Conservation (phyloP, 1,284 basidiomycete genomes). For the Bjerkandera adusta region DNA sequence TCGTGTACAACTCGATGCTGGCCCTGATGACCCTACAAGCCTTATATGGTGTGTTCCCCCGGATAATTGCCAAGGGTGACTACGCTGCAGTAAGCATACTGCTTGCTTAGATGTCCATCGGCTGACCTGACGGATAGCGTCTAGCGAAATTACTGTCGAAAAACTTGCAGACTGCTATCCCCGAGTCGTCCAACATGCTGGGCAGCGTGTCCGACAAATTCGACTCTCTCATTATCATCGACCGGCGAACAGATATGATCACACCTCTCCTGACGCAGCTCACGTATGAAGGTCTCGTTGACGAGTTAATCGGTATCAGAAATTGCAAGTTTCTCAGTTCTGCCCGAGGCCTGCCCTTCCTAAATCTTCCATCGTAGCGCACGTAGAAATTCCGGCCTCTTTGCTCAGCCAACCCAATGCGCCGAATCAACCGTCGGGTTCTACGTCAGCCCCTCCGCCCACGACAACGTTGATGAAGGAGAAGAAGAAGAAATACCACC, state of each 20-base stretch:
- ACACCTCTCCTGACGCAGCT: slow-evolving; percentile 95
- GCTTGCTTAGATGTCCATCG: slow-evolving; percentile 28
- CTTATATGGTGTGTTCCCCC: slow-evolving; percentile 87
- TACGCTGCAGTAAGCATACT: slow-evolving; percentile 68
- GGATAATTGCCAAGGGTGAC: slow-evolving; percentile 93
- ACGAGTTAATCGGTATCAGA: slow-evolving; percentile 88
- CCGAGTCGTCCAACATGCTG: slow-evolving; percentile 30
- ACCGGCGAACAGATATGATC: slow-evolving; percentile 93
- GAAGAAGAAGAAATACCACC: slow-evolving; percentile 81
- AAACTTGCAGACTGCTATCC: slow-evolving; percentile 33
- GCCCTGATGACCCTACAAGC: slow-evolving; percentile 86
- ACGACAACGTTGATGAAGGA: slow-evolving; percentile 55
- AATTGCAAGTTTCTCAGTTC: slow-evolving; percentile 59
- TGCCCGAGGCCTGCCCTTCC: not conserved
- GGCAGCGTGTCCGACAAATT: slow-evolving; percentile 55
- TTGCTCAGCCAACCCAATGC: slow-evolving; percentile 59
- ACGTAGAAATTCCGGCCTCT: slow-evolving; percentile 86
- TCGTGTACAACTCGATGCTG: slow-evolving; percentile 86
- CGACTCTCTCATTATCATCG: slow-evolving; percentile 88
- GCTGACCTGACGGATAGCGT: slow-evolving; percentile 47
- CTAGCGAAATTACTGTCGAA: slow-evolving; percentile 33
- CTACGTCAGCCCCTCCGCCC: slow-evolving; percentile 20
- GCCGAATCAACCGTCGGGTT: slow-evolving; percentile 39
- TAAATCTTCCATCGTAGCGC: slow-evolving; percentile 49
- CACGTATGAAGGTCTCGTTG: slow-evolving; percentile 97